phyloP scores from a whole-genome alignment of 371 early-diverging fungal species.

The Haplosporangium sp. region DNA sequence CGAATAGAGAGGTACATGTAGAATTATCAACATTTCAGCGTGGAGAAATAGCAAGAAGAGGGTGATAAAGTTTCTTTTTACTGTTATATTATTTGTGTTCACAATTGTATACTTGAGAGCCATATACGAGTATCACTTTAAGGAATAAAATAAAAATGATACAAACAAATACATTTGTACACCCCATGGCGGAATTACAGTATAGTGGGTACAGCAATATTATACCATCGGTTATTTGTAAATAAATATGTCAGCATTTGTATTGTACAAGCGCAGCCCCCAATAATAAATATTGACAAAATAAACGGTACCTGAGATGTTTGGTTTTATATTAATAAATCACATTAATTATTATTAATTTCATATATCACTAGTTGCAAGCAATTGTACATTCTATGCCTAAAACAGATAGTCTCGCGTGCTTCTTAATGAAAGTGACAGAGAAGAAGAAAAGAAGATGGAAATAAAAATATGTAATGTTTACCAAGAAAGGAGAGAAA shows the following conservation, averaged over 20 bases:
- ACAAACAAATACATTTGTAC: background rate
- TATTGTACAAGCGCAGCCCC: background rate
- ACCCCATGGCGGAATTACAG: background rate
- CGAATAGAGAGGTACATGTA: background rate
- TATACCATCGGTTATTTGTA: background rate
- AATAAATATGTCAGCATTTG: background rate
- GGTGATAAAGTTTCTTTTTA: background rate
- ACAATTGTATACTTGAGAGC: background rate
- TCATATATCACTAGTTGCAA: too few species aligned
- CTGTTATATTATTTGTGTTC: background rate
- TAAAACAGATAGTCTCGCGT: too few species aligned
- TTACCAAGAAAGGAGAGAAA: background rate
- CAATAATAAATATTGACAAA: background rate
- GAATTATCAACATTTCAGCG: background rate
- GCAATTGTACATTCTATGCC: too few species aligned
- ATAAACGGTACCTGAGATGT: too few species aligned
- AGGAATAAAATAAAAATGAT: background rate
- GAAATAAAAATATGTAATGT: background rate
- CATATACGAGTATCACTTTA: background rate
- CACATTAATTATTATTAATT: too few species aligned
- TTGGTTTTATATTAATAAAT: too few species aligned
- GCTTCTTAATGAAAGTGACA: too few species aligned
- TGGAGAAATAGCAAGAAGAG: slow-evolving; percentile 1
- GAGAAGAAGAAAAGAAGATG: too few species aligned
- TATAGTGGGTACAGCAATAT: too few species aligned